Base-by-base conservation (phyloP, 179 eudicot genomes). In the Spinacia oleracea region DNA sequence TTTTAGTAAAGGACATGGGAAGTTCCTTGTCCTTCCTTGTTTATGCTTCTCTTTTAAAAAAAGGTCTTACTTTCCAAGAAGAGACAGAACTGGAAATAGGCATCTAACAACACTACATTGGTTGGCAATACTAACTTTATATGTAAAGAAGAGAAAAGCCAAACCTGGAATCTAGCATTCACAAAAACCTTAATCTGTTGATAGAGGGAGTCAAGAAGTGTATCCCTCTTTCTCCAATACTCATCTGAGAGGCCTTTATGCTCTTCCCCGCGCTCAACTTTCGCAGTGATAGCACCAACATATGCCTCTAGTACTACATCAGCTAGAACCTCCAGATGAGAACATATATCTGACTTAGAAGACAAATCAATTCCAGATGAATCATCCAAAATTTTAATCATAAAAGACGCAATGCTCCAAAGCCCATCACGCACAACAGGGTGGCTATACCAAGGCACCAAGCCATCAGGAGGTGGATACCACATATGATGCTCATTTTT, bases 391-490 rank as follows among this genome's bases (percentile, higher is more conserved):
- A 87, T 83, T 80, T 84, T 89, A 80, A 91, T 87, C 93, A 93
- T 88, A 77, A 89, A 86, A 79, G 89, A 86, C 63, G 98, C 98
- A 83, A 93, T 81, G 76, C 87, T 88, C 99, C 99, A 93, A 23
- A 93, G 80, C 86, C 99, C 99, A 87, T 82, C 86, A 65, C 93
- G 89, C 72, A 93, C 98, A 55, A 86, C 85, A 81, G 80, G 43
- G 78, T 87, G 91, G 75, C 96, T 84, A 80, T 86, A 90, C 99
- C 99, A 96, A 72, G 97, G 97, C 68, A 89, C 90, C 78, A 96
- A 88, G 84, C 99, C 97, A 83, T 96, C 98, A 56, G 87, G 88
- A 55, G 96, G 85, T 60, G 99, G 98, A 79, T 96, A 96, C 99
- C 98, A 96, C 86, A 93, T 82, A 78, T 90, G 96, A 81, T 96